Base-by-base conservation (phyloP, 345 rosid species). In the Eucalyptus curtisii region DNA sequence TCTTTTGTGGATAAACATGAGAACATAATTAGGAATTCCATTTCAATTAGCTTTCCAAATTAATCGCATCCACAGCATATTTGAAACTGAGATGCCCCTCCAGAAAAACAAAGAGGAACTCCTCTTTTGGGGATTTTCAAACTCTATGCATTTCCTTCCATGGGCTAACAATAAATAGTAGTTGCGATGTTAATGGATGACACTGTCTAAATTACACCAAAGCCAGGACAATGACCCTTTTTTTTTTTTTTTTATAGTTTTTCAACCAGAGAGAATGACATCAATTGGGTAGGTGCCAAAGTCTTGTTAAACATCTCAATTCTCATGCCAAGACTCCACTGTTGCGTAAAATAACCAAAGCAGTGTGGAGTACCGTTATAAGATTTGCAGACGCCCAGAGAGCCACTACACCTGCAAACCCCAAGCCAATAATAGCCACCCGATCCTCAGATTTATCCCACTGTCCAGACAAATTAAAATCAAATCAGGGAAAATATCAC, bases 361-460 rank as follows among this genome's bases (percentile, higher is more conserved):
- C 19, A 42, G 13, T 7, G 40, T 24, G 37, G 68, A 88, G 88
- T 95, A 96, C 99, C 93, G 96, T 88, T 88, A 95, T 66, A 57
- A 97, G 91, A 85, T 94, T 96, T 6, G 91, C n/a, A 50, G 99
- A 95, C 30, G 98, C 93, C 99, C 99, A 97, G 16, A 96, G 22
- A 79, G 93, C 95, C 42, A 91, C 97, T 85, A 96, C 86, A 9
- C 92, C 95, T 42, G 98, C 95, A 91, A 97, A 96, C 14, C 98
- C 94, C 90, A 97, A 92, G 86, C 99, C 99, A 48, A 94, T 86
- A 66, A 97, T 90, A 87, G 93, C 98, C 86, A 95, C 31, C 66
- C 98, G 93, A 89, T 96, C 99, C 95, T 97, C 99, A 86, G 99
- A 87, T 4, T 91, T 92, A 87, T 93, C 94, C 98, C 99, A 97